Conservation (phyloP, 1,284 basidiomycete genomes). For the Pseudozyma hubeiensis region DNA sequence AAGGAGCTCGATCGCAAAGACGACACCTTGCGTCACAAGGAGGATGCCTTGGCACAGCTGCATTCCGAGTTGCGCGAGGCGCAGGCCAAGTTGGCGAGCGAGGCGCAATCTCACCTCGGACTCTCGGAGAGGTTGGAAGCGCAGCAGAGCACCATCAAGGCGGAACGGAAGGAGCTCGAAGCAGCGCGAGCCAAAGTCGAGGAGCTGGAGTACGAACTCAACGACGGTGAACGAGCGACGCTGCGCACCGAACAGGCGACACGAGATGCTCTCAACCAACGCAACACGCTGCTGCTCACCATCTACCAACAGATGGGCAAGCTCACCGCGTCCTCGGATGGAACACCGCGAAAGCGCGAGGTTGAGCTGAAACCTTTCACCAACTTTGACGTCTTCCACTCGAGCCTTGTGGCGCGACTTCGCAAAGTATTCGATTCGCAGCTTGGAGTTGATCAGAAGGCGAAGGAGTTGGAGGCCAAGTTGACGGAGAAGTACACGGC, state of each 20-base stretch:
- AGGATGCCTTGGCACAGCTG: conserved; percentile 76
- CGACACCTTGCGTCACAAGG: conserved; percentile 76
- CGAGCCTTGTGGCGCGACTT: conserved; percentile 88
- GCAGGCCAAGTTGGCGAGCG: conserved; percentile 57
- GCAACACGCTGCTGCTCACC: conserved; percentile 88
- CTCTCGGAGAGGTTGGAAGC: conserved; percentile 64
- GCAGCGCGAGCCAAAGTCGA: conserved; percentile 63
- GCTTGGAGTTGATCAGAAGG: conserved; percentile 84
- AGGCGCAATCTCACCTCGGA: conserved; percentile 56
- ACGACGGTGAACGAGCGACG: conserved; percentile 83
- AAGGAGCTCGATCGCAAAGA: conserved; percentile 80
- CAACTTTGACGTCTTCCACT: conserved; percentile 93
- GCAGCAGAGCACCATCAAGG: conserved; percentile 48
- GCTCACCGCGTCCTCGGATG: conserved; percentile 75
- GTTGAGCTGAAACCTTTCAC: conserved; percentile 89
- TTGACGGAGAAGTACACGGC: conserved; percentile 79
- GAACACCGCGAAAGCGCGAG: conserved; percentile 64
- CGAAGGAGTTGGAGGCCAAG: conserved; percentile 81
- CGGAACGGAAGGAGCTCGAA: conserved; percentile 51
- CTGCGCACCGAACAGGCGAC: conserved; percentile 81
- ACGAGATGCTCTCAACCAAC: conserved; percentile 88
- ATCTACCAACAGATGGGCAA: conserved; percentile 96
- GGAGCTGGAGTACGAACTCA: conserved; percentile 83
- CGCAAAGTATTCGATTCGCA: conserved; percentile 85
- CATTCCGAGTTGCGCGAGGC: conserved; percentile 58